These are phyloP conservation scores for Penstemon barbatus DNA, from an alignment of 257 asterid species.

Conservation along the genomic window DNA sequence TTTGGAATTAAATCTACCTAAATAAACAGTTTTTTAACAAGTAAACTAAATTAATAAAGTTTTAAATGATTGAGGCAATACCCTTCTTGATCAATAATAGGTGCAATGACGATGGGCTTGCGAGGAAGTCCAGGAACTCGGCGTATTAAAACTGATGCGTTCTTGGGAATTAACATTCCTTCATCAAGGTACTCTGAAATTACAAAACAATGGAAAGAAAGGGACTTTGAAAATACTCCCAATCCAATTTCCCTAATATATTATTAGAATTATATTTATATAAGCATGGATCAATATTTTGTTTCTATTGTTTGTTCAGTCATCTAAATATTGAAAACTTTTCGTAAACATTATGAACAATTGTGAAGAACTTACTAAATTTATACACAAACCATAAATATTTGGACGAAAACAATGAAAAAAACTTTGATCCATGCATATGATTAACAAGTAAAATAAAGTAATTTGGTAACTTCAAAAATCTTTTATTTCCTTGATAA, in stretches of 20 bases:
- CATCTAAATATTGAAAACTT: too few species aligned
- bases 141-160: conserved; percentile 90
- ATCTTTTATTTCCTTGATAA: background rate
- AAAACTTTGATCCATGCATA: background rate
- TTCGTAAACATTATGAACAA: too few species aligned
- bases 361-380: too few species aligned
- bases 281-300: too few species aligned
- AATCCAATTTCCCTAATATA: too few species aligned
- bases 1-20: conserved; percentile 15
- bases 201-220: conserved; percentile 45
- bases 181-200: conserved; percentile 95
- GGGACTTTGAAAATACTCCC: too few species aligned
- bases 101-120: conserved; percentile 85
- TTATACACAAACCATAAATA: too few species aligned
- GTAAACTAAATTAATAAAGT: conserved; percentile 40
- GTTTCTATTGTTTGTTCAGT: too few species aligned
- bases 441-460: background rate
- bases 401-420: too few species aligned
- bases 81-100: conserved; percentile 71
- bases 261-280: too few species aligned
- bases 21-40: conserved; percentile 6
- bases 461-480: too few species aligned
- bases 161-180: conserved; percentile 82
- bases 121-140: conserved; percentile 98
- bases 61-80: conserved; percentile 65